Base-by-base conservation (phyloP, 345 rosid species). In the Populus nigra region DNA sequence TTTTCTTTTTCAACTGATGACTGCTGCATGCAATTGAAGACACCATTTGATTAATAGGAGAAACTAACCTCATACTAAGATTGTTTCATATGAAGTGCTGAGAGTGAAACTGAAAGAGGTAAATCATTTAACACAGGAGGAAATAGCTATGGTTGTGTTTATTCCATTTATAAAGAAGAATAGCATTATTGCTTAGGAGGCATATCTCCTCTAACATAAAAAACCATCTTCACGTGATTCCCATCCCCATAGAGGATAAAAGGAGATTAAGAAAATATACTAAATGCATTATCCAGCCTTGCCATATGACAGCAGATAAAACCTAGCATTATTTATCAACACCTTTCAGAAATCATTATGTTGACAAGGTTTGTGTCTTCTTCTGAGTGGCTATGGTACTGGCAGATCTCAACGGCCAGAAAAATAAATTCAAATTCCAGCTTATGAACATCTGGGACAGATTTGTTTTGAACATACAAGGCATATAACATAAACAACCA, bases 1-100 rank as follows among this genome's bases (percentile, higher is more conserved):
- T 87, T 85, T 76, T 76, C 88, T 8, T 82, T 91, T 71, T 86
- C 93, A 31, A 69, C 35, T 73, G 92, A 86, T 74, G 84, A 90
- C 97, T 93, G 86, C 35, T 63, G 36, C 41, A 74, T 7, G 49
- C 22, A 47, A 69, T 45, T 20, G 3, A 6, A 39, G 20, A 59
- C 31, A 17, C 31, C 67, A 41, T 29, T 20, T 8, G 62, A 69
- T 73, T 61, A 66, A 55, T 23, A 27, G 29, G 47, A 62, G 57
- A 69, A 59, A 45, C 2, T 25, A 49, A 31, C 17, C 16, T 23
- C 55, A 22, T 0, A 57, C 6, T 8, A 5, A 27, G 5, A 35
- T 36, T 66, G 20, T 29, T 11, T 9, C 53, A 33, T 25, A 20
- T 20, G 17, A 77, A 22, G 6, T 43, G 63, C 4, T 11, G 10